Evolutionary conservation across 768 basidiomycete species (phyloP), one percentile per base, ranked within the genome.

Genomic region (Amanita subjunquillea): DNA sequence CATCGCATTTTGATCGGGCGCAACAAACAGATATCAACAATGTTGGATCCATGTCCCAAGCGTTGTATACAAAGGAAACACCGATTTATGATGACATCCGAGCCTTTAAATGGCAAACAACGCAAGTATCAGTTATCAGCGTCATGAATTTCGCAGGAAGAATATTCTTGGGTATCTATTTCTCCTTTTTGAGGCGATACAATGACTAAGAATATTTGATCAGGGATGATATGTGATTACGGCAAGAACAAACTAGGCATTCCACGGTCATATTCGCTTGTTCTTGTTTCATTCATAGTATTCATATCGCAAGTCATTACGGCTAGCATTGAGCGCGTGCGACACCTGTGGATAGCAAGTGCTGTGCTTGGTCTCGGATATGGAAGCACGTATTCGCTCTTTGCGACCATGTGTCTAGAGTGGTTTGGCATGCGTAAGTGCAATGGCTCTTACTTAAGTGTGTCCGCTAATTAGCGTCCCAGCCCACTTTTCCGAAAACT

Each of bases 351-450:
- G 88, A 71, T 78, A 9, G 65, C 68, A 73, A 71, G 69, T 54
- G 58, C 67, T 6, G 57, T 72, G 20, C 65, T 89, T 0, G 88
- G 87, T 0, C 63, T 85, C 4, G 80, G 83, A 0, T 86, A 92
- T 58, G 91, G 91, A 3, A 75, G 79, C 46, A 66, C 70, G 50
- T 91, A 89, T 62, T 86, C 85, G 2, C 69, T 87, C 40, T 74
- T 78, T 60, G 87, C 89, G 0, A 81, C 84, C n/a, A 73, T 94
- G 29, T 74, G 79, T 48, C 74, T 93, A 23, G 92, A 94, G 58
- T 92, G 88, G 89, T 94, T 93, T 58, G 91, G 91, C 6, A 72
- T 94, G 60, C 71, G 88, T 88, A 59, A 61, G 86, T 80, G 2
- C 42, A 40, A 2, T 27, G 25, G 4, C 39, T 53, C n/a, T 23